These are phyloP conservation scores for Tillandsia leiboldiana DNA, from an alignment of 176 grass and related monocot species.

Conservation along the genomic window DNA sequence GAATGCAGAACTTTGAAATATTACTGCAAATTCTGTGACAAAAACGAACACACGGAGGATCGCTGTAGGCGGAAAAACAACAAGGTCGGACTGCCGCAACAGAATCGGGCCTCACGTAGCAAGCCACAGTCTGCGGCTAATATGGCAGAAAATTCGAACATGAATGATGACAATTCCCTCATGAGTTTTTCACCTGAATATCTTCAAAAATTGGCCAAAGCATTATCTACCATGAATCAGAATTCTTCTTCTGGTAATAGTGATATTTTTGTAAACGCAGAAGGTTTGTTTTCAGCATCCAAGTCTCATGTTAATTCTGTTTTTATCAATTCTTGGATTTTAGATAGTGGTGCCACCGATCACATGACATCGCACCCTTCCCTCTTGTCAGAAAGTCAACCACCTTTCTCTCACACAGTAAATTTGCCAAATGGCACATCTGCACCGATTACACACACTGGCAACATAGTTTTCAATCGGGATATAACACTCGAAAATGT, in stretches of 20 bases:
- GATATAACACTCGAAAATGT: too few relatives aligned
- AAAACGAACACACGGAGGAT: background rate
- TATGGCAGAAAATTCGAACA: constrained; percentile 1
- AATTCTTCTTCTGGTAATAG: background rate
- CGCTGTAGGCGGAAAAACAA: background rate
- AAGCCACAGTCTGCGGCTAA: background rate
- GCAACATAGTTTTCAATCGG: too few relatives aligned
- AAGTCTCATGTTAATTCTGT: background rate
- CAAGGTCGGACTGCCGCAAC: background rate
- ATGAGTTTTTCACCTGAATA: background rate
- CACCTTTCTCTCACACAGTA: too few relatives aligned
- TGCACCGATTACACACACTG: too few relatives aligned
- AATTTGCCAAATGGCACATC: too few relatives aligned
- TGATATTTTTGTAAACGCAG: background rate
- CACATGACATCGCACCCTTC: background rate
- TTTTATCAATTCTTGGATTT: background rate
- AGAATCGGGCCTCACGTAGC: too few relatives aligned
- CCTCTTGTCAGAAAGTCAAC: too few relatives aligned
- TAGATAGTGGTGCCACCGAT: background rate
- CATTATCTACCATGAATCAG: constrained; percentile 1
- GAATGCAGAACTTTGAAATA: constrained; percentile 1
- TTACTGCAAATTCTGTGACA: constrained; percentile 1
- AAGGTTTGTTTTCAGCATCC: background rate
- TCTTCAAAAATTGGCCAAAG: background rate
- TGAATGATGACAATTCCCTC: background rate